A percentile compares a stretch with the other conserved stretches of the same genome.
Conservation (phyloP, 2,329 filamentous ascomycete species). For the Neofusicoccum sp. region DNA sequence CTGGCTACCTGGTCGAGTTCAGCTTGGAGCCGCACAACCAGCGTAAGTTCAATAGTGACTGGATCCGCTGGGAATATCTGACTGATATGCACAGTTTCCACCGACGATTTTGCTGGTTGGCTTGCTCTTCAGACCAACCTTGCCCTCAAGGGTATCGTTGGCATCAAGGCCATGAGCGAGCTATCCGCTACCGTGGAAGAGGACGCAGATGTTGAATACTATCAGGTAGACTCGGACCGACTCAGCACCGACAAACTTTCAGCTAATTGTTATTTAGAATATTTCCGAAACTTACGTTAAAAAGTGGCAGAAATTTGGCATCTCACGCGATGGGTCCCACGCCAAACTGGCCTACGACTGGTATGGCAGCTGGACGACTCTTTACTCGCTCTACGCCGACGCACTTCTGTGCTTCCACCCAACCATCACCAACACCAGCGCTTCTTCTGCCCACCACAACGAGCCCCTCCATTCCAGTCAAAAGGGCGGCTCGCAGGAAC, state of each 20-base stretch:
- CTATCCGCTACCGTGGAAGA: conserved; percentile 66
- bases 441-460: conserved; percentile 21
- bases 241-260: not conserved
- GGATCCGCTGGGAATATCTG: not conserved
- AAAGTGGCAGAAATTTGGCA: conserved; percentile 71
- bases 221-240: conserved; percentile 44
- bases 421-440: conserved; percentile 43
- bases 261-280: conserved; percentile 38
- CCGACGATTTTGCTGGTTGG: conserved; percentile 82
- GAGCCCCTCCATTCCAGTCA: conserved; percentile 31
- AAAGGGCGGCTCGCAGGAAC: conserved; percentile 12
- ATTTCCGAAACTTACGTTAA: conserved; percentile 68
- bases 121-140: conserved; percentile 79
- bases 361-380: conserved; percentile 79
- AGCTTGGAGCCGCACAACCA: conserved; percentile 75
- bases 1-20: conserved; percentile 74
- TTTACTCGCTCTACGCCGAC: conserved; percentile 86
- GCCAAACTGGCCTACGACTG: conserved; percentile 79
- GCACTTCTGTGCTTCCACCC: conserved; percentile 79
- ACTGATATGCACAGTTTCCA: conserved; percentile 59
- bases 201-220: conserved; percentile 59
- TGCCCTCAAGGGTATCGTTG: conserved; percentile 81
- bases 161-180: conserved; percentile 76
- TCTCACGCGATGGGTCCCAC: conserved; percentile 70
- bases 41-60: conserved; percentile 43